Conservation (phyloP, 345 rosid genomes). For the Gossypium australe region DNA sequence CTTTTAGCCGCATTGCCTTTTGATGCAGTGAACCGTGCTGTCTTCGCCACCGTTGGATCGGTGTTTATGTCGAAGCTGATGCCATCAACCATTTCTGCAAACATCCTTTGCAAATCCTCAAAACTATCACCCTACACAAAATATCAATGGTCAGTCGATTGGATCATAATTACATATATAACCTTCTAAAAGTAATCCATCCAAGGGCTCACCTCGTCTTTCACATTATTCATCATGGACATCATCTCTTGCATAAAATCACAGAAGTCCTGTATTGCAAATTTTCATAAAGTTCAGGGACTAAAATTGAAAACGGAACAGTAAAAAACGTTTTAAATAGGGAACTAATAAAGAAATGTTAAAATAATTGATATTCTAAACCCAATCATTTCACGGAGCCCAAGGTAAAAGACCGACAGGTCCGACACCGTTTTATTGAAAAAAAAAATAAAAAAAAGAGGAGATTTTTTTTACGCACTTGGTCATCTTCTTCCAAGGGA, state of each 20-base stretch:
- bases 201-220: constrained; percentile 51
- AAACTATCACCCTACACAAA: constrained; percentile 58
- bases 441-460: background rate
- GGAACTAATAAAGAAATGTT: background rate
- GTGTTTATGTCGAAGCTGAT: constrained; percentile 21
- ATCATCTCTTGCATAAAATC: constrained; percentile 93
- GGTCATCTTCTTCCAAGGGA: constrained; percentile 63
- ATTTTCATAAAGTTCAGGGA: background rate
- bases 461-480: constrained; percentile 36
- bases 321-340: background rate
- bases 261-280: constrained; percentile 51
- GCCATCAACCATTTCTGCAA: constrained; percentile 62
- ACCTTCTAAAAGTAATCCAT: background rate
- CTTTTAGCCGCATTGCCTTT: constrained; percentile 40
- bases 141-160: background rate
- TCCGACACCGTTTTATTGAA: constrained; percentile 6
- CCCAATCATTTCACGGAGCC: background rate
- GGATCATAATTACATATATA: background rate
- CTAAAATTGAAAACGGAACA: background rate
- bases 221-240: constrained; percentile 78
- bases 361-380: background rate
- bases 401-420: background rate
- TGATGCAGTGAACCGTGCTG: constrained; percentile 36
- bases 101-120: constrained; percentile 89
- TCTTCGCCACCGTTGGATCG: constrained; percentile 32